A percentile compares a stretch with the other conserved stretches of the same genome.
Evolutionary conservation across 2,329 filamentous ascomycete genomes (phyloP).

Genomic region (Xylaria sp.): DNA sequence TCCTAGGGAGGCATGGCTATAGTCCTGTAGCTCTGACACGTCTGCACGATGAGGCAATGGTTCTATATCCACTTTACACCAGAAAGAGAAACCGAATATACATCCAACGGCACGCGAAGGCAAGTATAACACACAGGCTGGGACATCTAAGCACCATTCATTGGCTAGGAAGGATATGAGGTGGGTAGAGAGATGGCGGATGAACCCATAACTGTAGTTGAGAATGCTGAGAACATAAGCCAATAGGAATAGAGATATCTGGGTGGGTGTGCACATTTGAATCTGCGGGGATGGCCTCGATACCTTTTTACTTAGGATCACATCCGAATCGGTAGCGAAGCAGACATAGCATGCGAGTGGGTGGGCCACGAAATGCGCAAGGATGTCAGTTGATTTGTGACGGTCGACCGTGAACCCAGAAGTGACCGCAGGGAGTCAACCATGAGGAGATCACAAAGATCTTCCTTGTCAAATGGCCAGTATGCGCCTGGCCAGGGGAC

Average conservation of each 20-base stretch:
- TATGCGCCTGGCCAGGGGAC: constrained; percentile 33
- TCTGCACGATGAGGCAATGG: constrained; percentile 28
- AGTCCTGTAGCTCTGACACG: constrained; percentile 31
- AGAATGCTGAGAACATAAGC: constrained; percentile 52
- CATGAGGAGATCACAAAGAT: constrained; percentile 49
- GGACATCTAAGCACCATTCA: constrained; percentile 53
- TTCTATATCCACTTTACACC: constrained; percentile 33
- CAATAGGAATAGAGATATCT: constrained; percentile 53
- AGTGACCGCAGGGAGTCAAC: constrained; percentile 44
- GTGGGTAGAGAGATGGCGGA: constrained; percentile 59
- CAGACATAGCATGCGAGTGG: constrained; percentile 47
- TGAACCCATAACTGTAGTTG: constrained; percentile 65
- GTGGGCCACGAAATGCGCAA: constrained; percentile 47
- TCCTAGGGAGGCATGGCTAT: constrained; percentile 25
- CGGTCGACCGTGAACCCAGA: constrained; percentile 42
- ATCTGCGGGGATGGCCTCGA: constrained; percentile 49
- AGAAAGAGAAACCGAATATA: constrained; percentile 39
- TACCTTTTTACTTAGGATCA: constrained; percentile 44
- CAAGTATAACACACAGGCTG: constrained; percentile 56
- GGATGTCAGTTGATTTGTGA: constrained; percentile 48
- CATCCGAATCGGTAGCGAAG: constrained; percentile 51
- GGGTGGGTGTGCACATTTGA: constrained; percentile 51
- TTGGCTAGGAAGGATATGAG: constrained; percentile 60
- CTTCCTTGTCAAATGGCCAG: constrained; percentile 45
- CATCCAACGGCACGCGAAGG: constrained; percentile 45